Evolutionary conservation across 768 basidiomycete genomes (phyloP), one percentile per base, ranked within the genome.

Genomic region (Boletus edulis): DNA sequence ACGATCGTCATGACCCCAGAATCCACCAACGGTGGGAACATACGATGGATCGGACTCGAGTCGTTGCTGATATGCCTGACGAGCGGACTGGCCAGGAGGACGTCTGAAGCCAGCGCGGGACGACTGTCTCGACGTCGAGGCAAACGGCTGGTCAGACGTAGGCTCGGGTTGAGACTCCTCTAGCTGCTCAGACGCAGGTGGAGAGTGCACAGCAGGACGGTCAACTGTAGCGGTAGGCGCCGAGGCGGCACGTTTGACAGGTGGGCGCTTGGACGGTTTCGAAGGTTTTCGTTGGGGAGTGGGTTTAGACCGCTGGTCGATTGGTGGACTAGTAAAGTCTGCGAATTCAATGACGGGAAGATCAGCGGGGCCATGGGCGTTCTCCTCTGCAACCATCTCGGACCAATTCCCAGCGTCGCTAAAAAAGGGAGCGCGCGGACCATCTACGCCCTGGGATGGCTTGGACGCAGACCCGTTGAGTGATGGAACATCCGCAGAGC

Each of bases 1-100:
- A 45, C 94, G 86, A 68, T 96, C 94, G 69, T 97, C 94, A 67
- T 97, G 94, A 5, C 90, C 86, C 93, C 92, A 97, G 67, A 97
- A 97, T 58, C 87, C 87, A 51, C 94, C 94, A 22, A 95, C 89
- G 24, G 85, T 88, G 22, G 94, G 94, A 29, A 92, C 89, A 68
- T 86, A 94, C 3, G 91, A 90, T 2, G 94, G 94, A 67, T 97
- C 94, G 12, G 73, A 76, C 54, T 91, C 86, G 24, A 96, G 76
- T 31, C 87, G 84, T 59, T 90, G 81, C 58, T 91, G 86, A 71
- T 97, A 96, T 18, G 85, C 89, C 68, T 94, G 91, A 46, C 94
- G 89, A 38, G 86, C 90, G 22, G 82, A 79, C 54, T 83, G 84
- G 4, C 81, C 81, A 3, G 76, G 62, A 20, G 74, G 73, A 15